phyloP scores from a whole-genome alignment of 192 early-diverging fungal genomes.

The Dimargaris xerosporica region DNA sequence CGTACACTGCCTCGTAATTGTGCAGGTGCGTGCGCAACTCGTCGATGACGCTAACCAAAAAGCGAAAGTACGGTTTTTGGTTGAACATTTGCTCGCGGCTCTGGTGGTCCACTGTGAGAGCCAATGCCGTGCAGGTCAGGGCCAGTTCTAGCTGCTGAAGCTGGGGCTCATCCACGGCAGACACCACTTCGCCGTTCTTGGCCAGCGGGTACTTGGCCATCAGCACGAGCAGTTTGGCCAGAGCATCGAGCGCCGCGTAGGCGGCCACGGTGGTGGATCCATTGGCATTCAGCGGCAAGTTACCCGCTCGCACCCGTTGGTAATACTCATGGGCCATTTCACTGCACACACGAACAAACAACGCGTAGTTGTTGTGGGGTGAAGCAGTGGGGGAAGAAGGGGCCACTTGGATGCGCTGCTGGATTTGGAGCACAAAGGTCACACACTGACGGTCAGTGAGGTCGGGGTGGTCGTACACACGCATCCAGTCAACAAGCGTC shows the following conservation, averaged over 20 bases:
- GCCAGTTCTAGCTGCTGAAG: conserved; percentile 65
- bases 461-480: conserved; percentile 26
- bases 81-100: conserved; percentile 62
- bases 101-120: conserved; percentile 74
- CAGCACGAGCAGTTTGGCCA: conserved; percentile 72
- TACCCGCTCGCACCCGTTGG: conserved; percentile 35
- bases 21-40: conserved; percentile 37
- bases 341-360: conserved; percentile 84
- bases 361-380: conserved; percentile 48
- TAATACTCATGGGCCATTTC: conserved; percentile 71
- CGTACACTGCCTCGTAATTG: neutral
- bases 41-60: conserved; percentile 69
- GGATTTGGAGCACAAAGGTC: conserved; percentile 41
- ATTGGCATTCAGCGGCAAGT: conserved; percentile 16
- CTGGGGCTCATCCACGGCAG: conserved; percentile 29
- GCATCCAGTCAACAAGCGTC: conserved; percentile 29
- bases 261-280: conserved; percentile 23
- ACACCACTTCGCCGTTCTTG: conserved; percentile 31
- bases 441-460: conserved; percentile 26
- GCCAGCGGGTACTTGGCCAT: conserved; percentile 58
- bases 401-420: conserved; percentile 42
- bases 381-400: conserved; percentile 29
- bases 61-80: conserved; percentile 79
- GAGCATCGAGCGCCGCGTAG: conserved; percentile 84
- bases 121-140: conserved; percentile 70